Evolutionary conservation across 768 basidiomycete species (phyloP).

Genomic region (Agaricus subrufescens): DNA sequence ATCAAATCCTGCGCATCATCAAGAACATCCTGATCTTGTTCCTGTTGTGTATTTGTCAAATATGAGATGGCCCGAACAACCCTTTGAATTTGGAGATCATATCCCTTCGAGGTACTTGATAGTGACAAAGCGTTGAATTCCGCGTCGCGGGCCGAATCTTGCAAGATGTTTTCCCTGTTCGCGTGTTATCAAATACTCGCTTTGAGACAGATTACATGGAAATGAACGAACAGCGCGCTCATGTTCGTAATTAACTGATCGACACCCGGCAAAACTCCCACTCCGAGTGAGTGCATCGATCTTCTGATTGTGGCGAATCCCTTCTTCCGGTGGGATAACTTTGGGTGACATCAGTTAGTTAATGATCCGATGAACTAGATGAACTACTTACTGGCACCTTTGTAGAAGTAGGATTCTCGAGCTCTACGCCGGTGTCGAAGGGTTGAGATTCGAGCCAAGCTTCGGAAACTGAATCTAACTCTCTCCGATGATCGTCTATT

Average conservation of each 20-base stretch:
- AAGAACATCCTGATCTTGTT: conserved; percentile 21
- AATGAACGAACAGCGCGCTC: not conserved
- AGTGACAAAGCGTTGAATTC: conserved; percentile 18
- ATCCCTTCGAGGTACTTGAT: conserved; percentile 19
- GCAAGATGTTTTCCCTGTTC: conserved; percentile 37
- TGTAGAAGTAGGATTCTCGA: conserved; percentile 1
- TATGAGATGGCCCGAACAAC: conserved; percentile 30
- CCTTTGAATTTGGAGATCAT: conserved; percentile 29
- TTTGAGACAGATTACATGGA: not conserved
- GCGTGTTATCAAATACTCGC: not conserved
- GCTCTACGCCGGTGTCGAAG: not conserved
- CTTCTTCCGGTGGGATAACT: conserved; percentile 31
- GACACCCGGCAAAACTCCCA: not conserved
- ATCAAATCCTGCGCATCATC: conserved; percentile 37
- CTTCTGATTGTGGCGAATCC: conserved; percentile 35
- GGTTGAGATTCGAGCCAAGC: not conserved
- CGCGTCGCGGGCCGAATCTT: conserved; percentile 35
- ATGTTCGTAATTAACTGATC: not conserved
- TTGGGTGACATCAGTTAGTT: not conserved
- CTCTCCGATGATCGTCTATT: not conserved
- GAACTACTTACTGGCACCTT: conserved; percentile 1
- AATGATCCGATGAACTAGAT: too few species aligned
- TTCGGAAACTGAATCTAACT: not conserved
- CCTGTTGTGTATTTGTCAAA: conserved; percentile 15
- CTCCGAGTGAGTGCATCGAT: conserved; percentile 23